These are phyloP conservation scores for Corchorus capsularis DNA, from an alignment of 345 rosid genomes.

Conservation along the genomic window DNA sequence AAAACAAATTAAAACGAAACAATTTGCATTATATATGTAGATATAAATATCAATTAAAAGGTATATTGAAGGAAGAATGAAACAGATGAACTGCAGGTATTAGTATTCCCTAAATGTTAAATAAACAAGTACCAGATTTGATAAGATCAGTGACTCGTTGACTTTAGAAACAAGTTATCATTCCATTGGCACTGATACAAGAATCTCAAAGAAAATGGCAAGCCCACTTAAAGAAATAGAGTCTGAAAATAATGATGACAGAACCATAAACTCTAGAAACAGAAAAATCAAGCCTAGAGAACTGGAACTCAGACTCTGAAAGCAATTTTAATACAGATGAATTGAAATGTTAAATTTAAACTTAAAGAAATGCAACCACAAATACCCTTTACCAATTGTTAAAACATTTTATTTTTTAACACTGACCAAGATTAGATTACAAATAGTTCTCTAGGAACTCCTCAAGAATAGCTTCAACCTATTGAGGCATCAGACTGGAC, in stretches of 20 bases:
- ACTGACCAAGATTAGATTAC: background rate
- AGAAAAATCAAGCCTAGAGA: background rate
- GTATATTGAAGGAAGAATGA: background rate
- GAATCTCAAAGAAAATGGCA: background rate
- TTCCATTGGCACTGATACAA: background rate
- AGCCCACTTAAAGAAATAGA: background rate
- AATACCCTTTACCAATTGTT: background rate
- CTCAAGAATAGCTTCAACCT: background rate
- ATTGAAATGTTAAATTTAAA: constrained; percentile 3
- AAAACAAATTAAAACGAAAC: background rate
- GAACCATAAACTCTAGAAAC: too few species aligned
- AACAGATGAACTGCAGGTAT: background rate
- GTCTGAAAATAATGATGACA: background rate
- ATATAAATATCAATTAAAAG: background rate
- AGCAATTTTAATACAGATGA: background rate
- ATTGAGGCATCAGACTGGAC: background rate
- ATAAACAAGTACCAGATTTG: too few species aligned
- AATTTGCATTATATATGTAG: background rate
- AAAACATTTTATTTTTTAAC: background rate
- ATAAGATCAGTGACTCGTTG: too few species aligned
- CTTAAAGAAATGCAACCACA: background rate
- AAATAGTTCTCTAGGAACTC: background rate
- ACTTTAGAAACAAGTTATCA: constrained; percentile 5
- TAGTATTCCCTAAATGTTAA: background rate
- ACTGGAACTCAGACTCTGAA: background rate